These are phyloP conservation scores for Lathyrus sativus DNA, from an alignment of 306 rosid species.

Conservation along the genomic window DNA sequence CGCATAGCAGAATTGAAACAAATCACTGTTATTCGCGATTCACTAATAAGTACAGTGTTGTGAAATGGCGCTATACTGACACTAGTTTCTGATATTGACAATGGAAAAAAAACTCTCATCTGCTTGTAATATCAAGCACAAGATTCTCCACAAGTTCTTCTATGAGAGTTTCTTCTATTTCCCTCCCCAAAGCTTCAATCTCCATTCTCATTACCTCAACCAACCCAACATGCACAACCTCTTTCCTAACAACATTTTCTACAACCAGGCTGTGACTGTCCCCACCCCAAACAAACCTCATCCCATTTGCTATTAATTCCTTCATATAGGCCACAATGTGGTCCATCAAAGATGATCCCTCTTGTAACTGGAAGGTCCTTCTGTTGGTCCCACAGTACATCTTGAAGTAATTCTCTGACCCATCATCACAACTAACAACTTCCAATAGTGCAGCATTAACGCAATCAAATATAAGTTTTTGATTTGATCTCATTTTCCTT, in stretches of 20 bases:
- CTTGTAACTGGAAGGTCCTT: constrained; percentile 28
- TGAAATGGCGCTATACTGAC: neutral
- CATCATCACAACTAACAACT: constrained; percentile 51
- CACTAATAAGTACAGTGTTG: neutral
- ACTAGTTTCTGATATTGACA: neutral
- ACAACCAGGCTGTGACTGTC: constrained; percentile 70
- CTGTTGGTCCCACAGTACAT: constrained; percentile 44
- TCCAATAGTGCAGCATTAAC: constrained; percentile 67
- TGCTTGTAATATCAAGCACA: constrained; percentile 63
- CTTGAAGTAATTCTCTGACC: constrained; percentile 41
- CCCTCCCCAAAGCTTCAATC: constrained; percentile 66
- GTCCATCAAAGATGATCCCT: constrained; percentile 58
- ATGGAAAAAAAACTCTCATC: constrained; percentile 19
- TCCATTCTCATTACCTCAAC: constrained; percentile 60
- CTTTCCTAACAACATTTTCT: constrained; percentile 72
- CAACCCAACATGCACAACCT: constrained; percentile 76
- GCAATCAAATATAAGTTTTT: constrained; percentile 79
- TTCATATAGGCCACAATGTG: constrained; percentile 68
- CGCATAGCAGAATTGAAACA: neutral
- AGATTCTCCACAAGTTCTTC: constrained; percentile 76
- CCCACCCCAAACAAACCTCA: constrained; percentile 62
- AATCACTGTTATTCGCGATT: neutral
- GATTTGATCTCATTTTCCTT: constrained; percentile 68
- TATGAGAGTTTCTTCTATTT: constrained; percentile 66
- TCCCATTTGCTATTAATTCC: constrained; percentile 62